phyloP scores from a whole-genome alignment of 768 basidiomycete species.

The Suillus tomentosus region DNA sequence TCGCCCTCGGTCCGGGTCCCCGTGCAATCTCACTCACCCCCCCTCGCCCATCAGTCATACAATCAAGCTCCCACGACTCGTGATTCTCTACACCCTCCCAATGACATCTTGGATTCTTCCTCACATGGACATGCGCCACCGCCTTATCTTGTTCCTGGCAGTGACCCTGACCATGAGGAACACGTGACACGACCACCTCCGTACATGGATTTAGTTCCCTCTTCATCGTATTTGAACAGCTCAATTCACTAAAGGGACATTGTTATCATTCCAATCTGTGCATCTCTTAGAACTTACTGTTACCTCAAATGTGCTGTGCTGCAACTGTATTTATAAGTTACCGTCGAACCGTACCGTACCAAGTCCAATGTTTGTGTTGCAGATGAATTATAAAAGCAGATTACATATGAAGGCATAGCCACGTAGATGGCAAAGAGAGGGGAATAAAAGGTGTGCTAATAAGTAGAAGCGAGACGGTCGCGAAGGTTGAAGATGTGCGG shows the following conservation, averaged over 20 bases:
- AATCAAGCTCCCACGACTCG: conserved; percentile 30
- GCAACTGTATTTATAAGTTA: conserved; percentile 13
- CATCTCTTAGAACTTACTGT: conserved; percentile 1
- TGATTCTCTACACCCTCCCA: conserved; percentile 35
- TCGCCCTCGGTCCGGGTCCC: conserved; percentile 29
- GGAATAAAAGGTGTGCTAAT: conserved; percentile 5
- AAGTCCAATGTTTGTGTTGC: conserved; percentile 18
- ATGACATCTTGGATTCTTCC: conserved; percentile 36
- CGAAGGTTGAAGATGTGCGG: conserved; percentile 21
- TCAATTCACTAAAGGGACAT: not conserved
- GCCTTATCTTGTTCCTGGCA: conserved; percentile 67
- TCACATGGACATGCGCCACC: conserved; percentile 70
- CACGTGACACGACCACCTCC: conserved; percentile 61
- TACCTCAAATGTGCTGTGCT: not conserved
- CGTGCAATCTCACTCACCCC: conserved; percentile 24
- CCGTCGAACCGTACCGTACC: conserved; percentile 6
- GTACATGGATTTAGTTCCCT: conserved; percentile 52
- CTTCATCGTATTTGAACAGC: conserved; percentile 17
- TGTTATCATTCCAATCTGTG: not conserved
- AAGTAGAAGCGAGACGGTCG: not conserved
- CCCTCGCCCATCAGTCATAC: conserved; percentile 36
- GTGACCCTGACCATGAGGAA: conserved; percentile 47
- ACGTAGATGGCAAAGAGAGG: conserved; percentile 23
- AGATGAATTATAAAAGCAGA: conserved; percentile 29
- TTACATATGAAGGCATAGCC: conserved; percentile 30